Base-by-base conservation (phyloP, 2,329 filamentous ascomycete species). In the Escovopsis sp. region DNA sequence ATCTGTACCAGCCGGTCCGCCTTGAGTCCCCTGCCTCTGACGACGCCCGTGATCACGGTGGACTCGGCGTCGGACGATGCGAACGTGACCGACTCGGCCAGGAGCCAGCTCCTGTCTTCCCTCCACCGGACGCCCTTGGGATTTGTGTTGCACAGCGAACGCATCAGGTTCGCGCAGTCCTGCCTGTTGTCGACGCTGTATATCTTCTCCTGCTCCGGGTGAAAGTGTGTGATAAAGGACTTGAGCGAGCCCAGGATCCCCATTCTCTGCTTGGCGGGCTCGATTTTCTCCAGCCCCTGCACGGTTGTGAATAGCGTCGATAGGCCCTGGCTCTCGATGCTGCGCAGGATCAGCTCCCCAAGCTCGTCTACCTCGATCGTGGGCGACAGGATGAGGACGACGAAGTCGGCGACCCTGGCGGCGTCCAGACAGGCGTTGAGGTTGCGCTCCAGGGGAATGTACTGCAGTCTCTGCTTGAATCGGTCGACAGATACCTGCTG, bases 91-190 rank as follows among this genome's bases (percentile, higher is more conserved):
- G 87, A 72, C 44, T 98, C 90, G 4, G 88, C 74, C 38, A 94
- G 62, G 79, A 98, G 84, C 83, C 90, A 98, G 48, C 86, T 93
- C 46, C 90, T 72, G 44, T 94, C 85, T 35, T 98, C 90, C 47
- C 90, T 75, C 90, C 90, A 98, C 43, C 79, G 67, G n/a, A 98
- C 73, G 1, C 90, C 90, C 61, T 93, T 96, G 10, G 90, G 88
- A 30, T 80, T 86, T 26, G 81, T 85, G 43, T 78, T 94, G 65
- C 90, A 98, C 13, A 98, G 63, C 19, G 86, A 88, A 35, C 92
- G 74, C 57, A 96, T 81, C 27, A 93, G 65, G 53, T 94, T 96
- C 35, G 85, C 74, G 53, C 83, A 88, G 54, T 98, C 90, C 52
- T 94, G 86, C 51, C 83, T 72, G 42, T 73, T 88, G 52, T 94